phyloP scores from a whole-genome alignment of 129 eudicot genomes.

The Chrysanthemum makinoi region DNA sequence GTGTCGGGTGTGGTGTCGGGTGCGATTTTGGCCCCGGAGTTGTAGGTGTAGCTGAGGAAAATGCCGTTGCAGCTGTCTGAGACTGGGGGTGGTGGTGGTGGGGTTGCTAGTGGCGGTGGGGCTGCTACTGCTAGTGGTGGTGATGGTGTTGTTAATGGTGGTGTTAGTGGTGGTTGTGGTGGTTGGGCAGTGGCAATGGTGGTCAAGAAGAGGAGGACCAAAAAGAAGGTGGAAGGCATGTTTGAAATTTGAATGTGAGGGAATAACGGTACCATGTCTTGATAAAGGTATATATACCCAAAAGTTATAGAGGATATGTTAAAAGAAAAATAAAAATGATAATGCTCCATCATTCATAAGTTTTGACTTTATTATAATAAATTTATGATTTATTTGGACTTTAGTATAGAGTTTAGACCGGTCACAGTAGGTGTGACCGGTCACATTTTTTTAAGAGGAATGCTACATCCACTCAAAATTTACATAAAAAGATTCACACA shows the following conservation, averaged over 20 bases:
- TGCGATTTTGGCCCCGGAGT: slow-evolving; percentile 35
- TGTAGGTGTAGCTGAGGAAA: slow-evolving; percentile 47
- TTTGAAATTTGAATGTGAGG: slow-evolving; percentile 21
- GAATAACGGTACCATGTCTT: background rate
- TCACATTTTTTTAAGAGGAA: no score
- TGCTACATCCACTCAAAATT: no score
- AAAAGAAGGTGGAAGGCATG: slow-evolving; percentile 19
- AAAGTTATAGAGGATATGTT: background rate
- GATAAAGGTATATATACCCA: background rate
- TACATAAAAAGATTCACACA: no score
- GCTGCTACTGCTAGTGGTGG: slow-evolving; percentile 33
- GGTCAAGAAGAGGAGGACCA: slow-evolving; percentile 28
- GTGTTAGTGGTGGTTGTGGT: slow-evolving; percentile 37
- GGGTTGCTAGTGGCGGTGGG: slow-evolving; percentile 42
- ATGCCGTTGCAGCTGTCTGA: slow-evolving; percentile 63
- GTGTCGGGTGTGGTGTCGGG: slow-evolving; percentile 39
- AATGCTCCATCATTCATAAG: no score
- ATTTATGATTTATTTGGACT: no score
- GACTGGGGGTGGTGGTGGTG: slow-evolving; percentile 43
- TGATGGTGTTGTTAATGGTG: slow-evolving; percentile 36
- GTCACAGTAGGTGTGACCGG: no score
- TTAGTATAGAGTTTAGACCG: no score
- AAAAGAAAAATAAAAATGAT: background rate
- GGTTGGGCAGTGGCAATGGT: slow-evolving; percentile 41
- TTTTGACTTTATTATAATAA: no score